phyloP scores from a whole-genome alignment of 768 basidiomycete genomes.

The Lactarius sp. region DNA sequence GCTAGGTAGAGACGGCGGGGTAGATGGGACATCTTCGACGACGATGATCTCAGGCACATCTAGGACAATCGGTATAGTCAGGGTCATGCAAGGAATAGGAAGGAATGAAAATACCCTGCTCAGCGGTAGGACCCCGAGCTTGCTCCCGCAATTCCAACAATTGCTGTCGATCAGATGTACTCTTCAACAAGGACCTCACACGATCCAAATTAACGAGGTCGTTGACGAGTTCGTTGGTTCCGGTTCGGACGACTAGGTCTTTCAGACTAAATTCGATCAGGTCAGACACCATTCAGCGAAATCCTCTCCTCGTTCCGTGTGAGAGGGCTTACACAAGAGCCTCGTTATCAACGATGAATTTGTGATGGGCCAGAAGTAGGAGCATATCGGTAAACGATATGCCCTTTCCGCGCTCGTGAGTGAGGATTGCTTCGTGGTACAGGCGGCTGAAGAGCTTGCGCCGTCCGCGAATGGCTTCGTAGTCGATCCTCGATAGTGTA shows the following conservation, averaged over 20 bases:
- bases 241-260: slow-evolving; percentile 71
- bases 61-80: slow-evolving; percentile 24
- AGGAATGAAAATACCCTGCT: slow-evolving; percentile 28
- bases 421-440: slow-evolving; percentile 81
- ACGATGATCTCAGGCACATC: slow-evolving; percentile 73
- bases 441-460: slow-evolving; percentile 68
- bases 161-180: slow-evolving; percentile 65
- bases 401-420: slow-evolving; percentile 65
- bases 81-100: neutral
- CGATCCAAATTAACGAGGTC: slow-evolving; percentile 84
- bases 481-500: slow-evolving; percentile 62
- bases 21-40: slow-evolving; percentile 46
- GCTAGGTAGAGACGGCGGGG: slow-evolving; percentile 40
- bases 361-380: slow-evolving; percentile 82
- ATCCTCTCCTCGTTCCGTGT: neutral
- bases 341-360: slow-evolving; percentile 83
- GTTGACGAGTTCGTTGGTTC: slow-evolving; percentile 72
- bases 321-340: slow-evolving; percentile 69
- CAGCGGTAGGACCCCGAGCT: slow-evolving; percentile 34
- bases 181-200: slow-evolving; percentile 73
- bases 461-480: slow-evolving; percentile 54
- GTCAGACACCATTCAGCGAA: neutral
- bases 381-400: slow-evolving; percentile 93
- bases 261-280: slow-evolving; percentile 52
- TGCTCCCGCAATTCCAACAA: slow-evolving; percentile 53